A percentile compares a stretch with the other conserved stretches of the same genome.
Evolutionary conservation across 148 eudicot genomes (phyloP).

Genomic region (Tetragonia tetragonoides): DNA sequence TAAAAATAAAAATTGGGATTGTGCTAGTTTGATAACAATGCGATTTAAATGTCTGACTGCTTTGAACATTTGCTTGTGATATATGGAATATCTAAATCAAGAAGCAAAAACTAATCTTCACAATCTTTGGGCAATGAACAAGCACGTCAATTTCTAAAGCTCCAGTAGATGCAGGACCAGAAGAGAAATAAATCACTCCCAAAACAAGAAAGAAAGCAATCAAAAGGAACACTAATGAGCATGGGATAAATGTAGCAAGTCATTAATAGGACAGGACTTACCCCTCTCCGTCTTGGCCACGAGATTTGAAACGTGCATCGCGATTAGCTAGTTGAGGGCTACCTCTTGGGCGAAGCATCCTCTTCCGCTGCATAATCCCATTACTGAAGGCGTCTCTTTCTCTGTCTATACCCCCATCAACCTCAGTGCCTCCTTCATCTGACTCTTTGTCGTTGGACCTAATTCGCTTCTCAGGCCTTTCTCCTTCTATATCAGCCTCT

Average conservation of each 20-base stretch:
- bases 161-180: neutral
- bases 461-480: slow-evolving; percentile 78
- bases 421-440: slow-evolving; percentile 67
- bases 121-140: neutral
- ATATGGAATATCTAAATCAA: neutral
- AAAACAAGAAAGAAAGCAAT: neutral
- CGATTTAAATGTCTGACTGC: no score
- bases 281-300: slow-evolving; percentile 79
- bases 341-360: slow-evolving; percentile 94
- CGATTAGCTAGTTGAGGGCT: slow-evolving; percentile 74
- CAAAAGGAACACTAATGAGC: neutral
- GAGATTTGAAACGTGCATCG: slow-evolving; percentile 73
- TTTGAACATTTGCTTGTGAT: no score
- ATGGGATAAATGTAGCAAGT: neutral
- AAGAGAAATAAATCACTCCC: neutral
- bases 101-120: no score
- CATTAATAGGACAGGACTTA: slow-evolving; percentile 25
- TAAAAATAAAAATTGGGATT: no score
- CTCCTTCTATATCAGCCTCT: slow-evolving; percentile 77
- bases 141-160: neutral
- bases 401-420: slow-evolving; percentile 61
- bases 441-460: slow-evolving; percentile 66
- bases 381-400: slow-evolving; percentile 74
- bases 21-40: no score
- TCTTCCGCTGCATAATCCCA: slow-evolving; percentile 89